Evolutionary conservation across 768 basidiomycete genomes (phyloP), one percentile per base, ranked within the genome.

Genomic region (Rhizopogon vinicolor): DNA sequence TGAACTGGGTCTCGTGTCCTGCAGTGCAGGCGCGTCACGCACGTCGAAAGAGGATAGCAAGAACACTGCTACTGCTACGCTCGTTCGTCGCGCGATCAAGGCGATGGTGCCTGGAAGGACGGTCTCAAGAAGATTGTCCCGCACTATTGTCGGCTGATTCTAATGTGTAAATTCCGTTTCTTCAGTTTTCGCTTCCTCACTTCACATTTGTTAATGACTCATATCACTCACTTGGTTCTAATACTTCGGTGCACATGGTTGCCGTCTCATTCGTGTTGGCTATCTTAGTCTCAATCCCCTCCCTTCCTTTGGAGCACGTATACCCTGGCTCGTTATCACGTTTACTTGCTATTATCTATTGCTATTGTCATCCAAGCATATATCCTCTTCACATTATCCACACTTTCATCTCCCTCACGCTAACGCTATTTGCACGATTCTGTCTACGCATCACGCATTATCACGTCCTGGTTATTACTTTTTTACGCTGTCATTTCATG

Each of bases 41-140:
- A 60, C 63, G 19, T 69, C 63, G 43, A 79, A 74, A 62, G 81
- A 83, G 51, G 80, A 81, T 35, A 73, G 69, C 55, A 70, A 57
- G 28, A 75, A 77, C 53, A 74, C 75, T 12, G 75, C 79, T 46
- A 78, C 81, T 16, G 74, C 79, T 49, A 76, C 81, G 5, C 74
- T 84, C 54, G 81, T 91, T 54, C 80, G 82, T 40, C 84, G 85
- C 45, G 89, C 89, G 12, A 77, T 91, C 68, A 89, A 86, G 69
- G 85, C 88, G 4, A 84, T 91, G 67, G 86, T 86, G 55, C 84
- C 87, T 44, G 80, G 79, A 39, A 88, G 81, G 72, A 75, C 79
- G 9, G 69, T 67, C 56, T 81, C 81, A 3, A 78, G 76, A 60
- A 76, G 80, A 57, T 46, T 78, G 62, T 82, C 84, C 10, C 76